Conservation (phyloP, 495 filamentous ascomycete species). For the Penicillium simplicissimum region DNA sequence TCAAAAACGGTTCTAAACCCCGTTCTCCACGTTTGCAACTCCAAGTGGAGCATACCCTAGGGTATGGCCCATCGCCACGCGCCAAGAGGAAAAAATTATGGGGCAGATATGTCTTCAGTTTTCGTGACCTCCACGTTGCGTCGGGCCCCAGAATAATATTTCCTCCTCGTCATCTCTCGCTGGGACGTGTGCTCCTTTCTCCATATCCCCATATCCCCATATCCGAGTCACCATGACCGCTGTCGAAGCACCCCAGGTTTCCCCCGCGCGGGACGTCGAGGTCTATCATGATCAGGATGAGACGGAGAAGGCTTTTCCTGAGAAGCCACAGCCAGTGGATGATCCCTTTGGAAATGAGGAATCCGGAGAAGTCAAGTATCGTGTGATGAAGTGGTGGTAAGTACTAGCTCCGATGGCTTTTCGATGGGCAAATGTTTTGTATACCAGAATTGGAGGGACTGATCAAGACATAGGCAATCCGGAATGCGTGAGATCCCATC, state of each 20-base stretch:
- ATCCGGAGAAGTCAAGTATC: slow-evolving; percentile 37
- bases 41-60: slow-evolving; percentile 10
- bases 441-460: slow-evolving; percentile 3
- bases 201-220: neutral
- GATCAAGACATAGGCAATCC: slow-evolving; percentile 22
- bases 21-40: slow-evolving; percentile 5
- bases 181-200: slow-evolving; percentile 1
- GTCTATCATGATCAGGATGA: slow-evolving; percentile 19
- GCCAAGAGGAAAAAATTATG: slow-evolving; percentile 28
- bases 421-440: neutral
- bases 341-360: slow-evolving; percentile 43
- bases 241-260: slow-evolving; percentile 10
- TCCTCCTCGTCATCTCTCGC: slow-evolving; percentile 11
- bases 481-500: slow-evolving; percentile 26
- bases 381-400: slow-evolving; percentile 43
- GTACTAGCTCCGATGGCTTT: slow-evolving; percentile 1
- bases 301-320: slow-evolving; percentile 19
- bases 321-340: slow-evolving; percentile 14
- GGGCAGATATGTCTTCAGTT: slow-evolving; percentile 19
- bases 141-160: slow-evolving; percentile 6
- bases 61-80: slow-evolving; percentile 21
- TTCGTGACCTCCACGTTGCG: slow-evolving; percentile 20
- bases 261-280: slow-evolving; percentile 15
- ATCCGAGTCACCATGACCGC: slow-evolving; percentile 18
- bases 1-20: neutral